Percentiles rank a stretch among this genome's conserved stretches.
Conservation (phyloP, 139 green algal species). For the Chlorella sp. region DNA sequence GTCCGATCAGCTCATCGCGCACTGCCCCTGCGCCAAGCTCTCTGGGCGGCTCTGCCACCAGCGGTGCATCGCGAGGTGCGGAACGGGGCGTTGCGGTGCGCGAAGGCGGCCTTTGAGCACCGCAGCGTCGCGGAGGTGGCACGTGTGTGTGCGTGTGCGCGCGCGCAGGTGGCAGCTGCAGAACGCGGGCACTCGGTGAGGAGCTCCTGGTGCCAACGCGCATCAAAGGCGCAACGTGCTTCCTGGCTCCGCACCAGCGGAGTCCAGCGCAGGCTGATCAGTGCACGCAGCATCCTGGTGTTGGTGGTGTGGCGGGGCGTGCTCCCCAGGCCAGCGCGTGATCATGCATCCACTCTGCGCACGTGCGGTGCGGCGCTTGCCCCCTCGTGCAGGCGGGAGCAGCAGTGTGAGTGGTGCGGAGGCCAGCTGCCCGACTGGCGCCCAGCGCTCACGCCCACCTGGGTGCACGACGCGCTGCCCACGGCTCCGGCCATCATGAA, state of each 20-base stretch:
- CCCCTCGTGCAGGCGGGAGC: conserved; percentile 58
- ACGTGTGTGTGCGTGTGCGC: background rate
- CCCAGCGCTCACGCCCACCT: conserved; percentile 52
- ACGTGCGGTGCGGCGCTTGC: background rate
- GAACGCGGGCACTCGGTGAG: background rate
- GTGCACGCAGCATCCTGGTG: no score
- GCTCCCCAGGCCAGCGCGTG: no score
- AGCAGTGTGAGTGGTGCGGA: conserved; percentile 82
- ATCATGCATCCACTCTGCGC: no score
- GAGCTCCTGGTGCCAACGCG: no score
- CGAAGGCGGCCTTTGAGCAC: no score
- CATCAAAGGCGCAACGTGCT: background rate
- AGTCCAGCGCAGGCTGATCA: no score
- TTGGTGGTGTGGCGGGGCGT: no score
- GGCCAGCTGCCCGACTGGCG: conserved; percentile 73
- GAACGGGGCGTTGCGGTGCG: background rate
- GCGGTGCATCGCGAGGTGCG: background rate
- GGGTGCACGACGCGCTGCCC: conserved; percentile 19
- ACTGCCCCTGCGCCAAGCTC: background rate
- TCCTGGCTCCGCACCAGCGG: background rate
- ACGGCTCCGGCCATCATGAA: conserved; percentile 35
- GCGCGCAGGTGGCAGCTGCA: background rate
- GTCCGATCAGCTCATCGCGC: background rate
- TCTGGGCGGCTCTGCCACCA: background rate
- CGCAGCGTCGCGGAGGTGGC: background rate